Evolutionary conservation across 306 rosid genomes (phyloP).

Genomic region (Amphicarpaea edgeworthii): DNA sequence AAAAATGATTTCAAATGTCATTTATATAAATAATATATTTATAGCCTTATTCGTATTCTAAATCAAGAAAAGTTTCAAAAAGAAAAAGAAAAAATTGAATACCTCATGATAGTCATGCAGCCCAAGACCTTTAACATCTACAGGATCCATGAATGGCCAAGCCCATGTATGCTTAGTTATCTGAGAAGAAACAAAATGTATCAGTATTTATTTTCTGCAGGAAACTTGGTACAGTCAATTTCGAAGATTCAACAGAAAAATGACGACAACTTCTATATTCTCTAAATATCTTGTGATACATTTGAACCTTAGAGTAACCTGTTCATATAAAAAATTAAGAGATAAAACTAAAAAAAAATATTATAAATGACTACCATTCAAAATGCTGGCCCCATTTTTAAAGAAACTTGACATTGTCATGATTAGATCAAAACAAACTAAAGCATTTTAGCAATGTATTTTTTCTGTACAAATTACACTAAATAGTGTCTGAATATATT

Average conservation of each 20-base stretch:
- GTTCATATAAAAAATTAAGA: neutral
- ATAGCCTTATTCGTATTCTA: neutral
- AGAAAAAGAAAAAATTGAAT: conserved; percentile 6
- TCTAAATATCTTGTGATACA: neutral
- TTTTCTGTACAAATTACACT: neutral
- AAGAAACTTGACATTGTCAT: neutral
- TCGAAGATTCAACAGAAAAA: conserved; percentile 22
- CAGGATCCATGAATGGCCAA: conserved; percentile 84
- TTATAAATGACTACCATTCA: neutral
- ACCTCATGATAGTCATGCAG: conserved; percentile 83
- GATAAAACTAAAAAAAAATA: neutral
- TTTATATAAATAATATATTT: conserved; percentile 7
- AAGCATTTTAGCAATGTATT: neutral
- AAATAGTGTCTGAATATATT: neutral
- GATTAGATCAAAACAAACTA: neutral
- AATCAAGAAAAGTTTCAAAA: neutral
- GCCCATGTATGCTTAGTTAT: conserved; percentile 74
- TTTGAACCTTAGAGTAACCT: neutral
- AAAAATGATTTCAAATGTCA: conserved; percentile 20
- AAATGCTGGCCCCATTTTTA: neutral
- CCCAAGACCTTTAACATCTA: conserved; percentile 87
- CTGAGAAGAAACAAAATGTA: conserved; percentile 53
- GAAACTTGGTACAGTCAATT: conserved; percentile 5
- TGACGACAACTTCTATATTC: neutral
- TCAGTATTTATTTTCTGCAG: neutral